A percentile compares a stretch with the other conserved stretches of the same genome.
phyloP scores from a whole-genome alignment of 2,329 filamentous ascomycete species.

The Phaeomoniella chlamydospora region DNA sequence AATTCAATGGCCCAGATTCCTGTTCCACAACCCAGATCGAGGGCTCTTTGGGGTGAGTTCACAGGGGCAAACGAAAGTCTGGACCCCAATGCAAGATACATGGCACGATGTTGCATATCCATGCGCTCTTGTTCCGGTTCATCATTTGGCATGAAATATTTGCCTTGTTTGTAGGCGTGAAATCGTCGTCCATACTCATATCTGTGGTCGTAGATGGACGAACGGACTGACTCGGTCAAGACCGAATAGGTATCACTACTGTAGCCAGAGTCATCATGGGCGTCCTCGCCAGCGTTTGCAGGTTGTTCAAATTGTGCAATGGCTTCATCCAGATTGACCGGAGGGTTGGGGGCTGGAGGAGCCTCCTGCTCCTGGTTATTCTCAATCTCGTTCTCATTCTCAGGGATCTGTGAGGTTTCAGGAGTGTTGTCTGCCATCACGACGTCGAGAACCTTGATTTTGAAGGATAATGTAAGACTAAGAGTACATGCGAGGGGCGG shows the following conservation, averaged over 20 bases:
- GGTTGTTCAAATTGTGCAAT: neutral
- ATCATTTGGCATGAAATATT: slow-evolving; percentile 20
- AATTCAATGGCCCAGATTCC: slow-evolving; percentile 16
- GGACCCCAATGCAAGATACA: slow-evolving; percentile 5
- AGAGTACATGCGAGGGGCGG: no score
- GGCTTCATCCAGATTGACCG: neutral
- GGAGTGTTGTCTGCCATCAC: no score
- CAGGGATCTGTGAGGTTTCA: no score
- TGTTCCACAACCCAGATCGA: slow-evolving; percentile 11
- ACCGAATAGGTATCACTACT: neutral
- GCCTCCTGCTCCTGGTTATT: no score
- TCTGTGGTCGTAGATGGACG: slow-evolving; percentile 4
- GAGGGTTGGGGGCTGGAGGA: neutral
- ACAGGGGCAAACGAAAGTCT: slow-evolving; percentile 10
- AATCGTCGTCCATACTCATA: slow-evolving; percentile 10
- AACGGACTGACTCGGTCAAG: slow-evolving; percentile 3
- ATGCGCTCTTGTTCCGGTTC: slow-evolving; percentile 19
- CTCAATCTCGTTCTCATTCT: no score
- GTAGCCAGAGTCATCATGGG: neutral
- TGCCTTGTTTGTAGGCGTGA: slow-evolving; percentile 10
- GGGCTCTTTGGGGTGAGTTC: slow-evolving; percentile 5
- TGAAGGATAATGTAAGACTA: no score
- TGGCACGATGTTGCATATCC: slow-evolving; percentile 18
- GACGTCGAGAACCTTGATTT: no score
- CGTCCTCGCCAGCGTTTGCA: neutral